These are phyloP conservation scores for Cryptococcus hybrid DNA, from an alignment of 1,284 basidiomycete species.

Conservation along the genomic window DNA sequence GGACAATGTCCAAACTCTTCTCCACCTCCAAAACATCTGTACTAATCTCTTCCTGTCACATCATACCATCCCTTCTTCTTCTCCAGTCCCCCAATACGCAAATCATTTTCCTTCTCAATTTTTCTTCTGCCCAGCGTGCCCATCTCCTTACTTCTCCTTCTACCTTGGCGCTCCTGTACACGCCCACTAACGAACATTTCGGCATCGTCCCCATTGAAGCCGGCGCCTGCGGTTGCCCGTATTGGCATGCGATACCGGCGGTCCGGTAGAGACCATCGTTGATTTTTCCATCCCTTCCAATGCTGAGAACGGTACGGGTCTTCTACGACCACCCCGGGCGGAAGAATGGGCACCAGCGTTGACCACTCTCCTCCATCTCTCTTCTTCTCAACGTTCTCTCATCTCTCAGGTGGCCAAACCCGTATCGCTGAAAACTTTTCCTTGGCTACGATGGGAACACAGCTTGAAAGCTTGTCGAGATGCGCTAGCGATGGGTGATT, in stretches of 20 bases:
- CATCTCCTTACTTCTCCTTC: constrained; percentile 64
- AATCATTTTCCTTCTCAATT: constrained; percentile 81
- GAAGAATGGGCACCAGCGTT: constrained; percentile 69
- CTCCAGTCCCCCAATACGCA: constrained; percentile 53
- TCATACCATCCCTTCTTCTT: constrained; percentile 54
- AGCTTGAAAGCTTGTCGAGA: constrained; percentile 61
- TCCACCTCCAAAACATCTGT: constrained; percentile 59
- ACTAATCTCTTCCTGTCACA: constrained; percentile 53
- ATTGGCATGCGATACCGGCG: constrained; percentile 83
- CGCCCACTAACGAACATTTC: constrained; percentile 94
- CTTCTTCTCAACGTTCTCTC: constrained; percentile 52
- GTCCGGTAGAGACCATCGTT: constrained; percentile 85
- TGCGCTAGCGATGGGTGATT: constrained; percentile 48
- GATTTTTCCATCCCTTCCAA: constrained; percentile 47
- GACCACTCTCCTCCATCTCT: constrained; percentile 60
- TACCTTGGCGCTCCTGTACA: constrained; percentile 80
- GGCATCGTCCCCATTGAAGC: constrained; percentile 96
- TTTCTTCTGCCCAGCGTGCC: constrained; percentile 73
- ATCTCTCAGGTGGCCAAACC: constrained; percentile 59
- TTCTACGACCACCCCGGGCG: constrained; percentile 61
- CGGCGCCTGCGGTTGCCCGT: constrained; percentile 92
- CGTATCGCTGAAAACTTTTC: constrained; percentile 63
- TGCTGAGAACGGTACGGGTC: constrained; percentile 59
- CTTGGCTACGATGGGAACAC: constrained; percentile 64
- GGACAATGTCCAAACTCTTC: constrained; percentile 68